Base-by-base conservation (phyloP, 371 early-diverging fungal species). In the Lichtheimia hyalospora region DNA sequence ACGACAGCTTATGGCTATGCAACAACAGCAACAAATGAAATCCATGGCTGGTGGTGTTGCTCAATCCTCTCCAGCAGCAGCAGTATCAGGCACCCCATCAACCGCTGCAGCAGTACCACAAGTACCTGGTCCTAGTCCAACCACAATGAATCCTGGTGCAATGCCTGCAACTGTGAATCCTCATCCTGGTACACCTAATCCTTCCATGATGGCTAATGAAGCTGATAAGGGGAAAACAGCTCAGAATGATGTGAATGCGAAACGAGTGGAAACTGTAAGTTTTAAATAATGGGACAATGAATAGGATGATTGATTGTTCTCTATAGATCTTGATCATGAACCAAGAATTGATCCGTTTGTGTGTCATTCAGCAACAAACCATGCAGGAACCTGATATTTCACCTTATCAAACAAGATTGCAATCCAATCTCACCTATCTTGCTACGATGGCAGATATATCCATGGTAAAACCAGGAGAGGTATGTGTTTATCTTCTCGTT, bases 381-480 rank as follows among this genome's bases (percentile, higher is more conserved):
- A 52, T 51, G 14, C 71, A 61, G 52, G 82, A 76, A 6, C 68
- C 68, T 8, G 73, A 79, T 63, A 60, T 76, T 40, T 34, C 67
- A 59, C 39, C 68, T 81, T 84, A 84, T 61, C 80, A 82, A 69
- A 50, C 72, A 25, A 70, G 79, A 49, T 63, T 84, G 24, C 84
- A 82, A 58, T 75, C 76, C 1, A 84, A 84, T 57, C 62, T 84
- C 24, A 75, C 79, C 13, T 84, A 82, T 60, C 64, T 84, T 14
- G 82, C 84, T 13, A 75, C 79, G 4, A 81, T 84, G 69, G 84
- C 84, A 40, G 84, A 84, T 67, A 68, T 78, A 52, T 74, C 77
- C 16, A 71, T 76, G 67, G 69, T 74, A 6, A 77, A 82, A 49
- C 74, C 79, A 14, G 77, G 76, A 49, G 73, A 80, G 48, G 84